Evolutionary conservation across 2,329 filamentous ascomycete genomes (phyloP), one percentile per base, ranked within the genome.

Genomic region (Scytalidium sp.): DNA sequence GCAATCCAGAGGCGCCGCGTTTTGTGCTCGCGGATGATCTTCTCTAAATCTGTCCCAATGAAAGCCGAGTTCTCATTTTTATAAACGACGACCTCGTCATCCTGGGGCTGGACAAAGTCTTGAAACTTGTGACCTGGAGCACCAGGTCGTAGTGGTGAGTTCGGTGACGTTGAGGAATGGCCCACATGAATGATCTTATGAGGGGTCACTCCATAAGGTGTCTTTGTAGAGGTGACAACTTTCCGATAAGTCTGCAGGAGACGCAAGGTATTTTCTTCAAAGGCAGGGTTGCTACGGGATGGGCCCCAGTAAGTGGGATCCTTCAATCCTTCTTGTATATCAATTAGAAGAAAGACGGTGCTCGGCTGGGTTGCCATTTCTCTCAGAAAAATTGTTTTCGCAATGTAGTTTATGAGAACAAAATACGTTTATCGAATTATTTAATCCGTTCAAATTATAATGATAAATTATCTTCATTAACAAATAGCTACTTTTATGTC

Each of bases 51-150:
- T 1, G 73, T 75, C 3, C 71, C 73, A 43, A 76, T 67, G 50
- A 78, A 76, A 0, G 65, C 64, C 1, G 72, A 75, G 55, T 76
- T 76, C 39, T 75, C 71, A 6, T 59, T 58, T 51, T 78, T 78
- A 60, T 62, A 66, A 32, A 73, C 64, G 0, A 74, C 56, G 3
- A 61, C 53, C 51, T 77, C 74, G 4, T 57, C 64, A 2, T 58
- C 58, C 20, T 63, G 53, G 1, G 68, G 60, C 3, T 56, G 51
- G 0, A 66, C 53, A 25, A 53, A 56, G 10, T 43, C 27, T 43
- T 56, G 53, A 43, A 59, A 56, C 19, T 41, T 41, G 43, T 50
- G 46, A 11, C 52, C 53, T 0, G 60, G 62, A 11, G 58, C 60
- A 21, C 59, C 51, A 0, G 70, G 69, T 46, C 72, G 64, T 2